A percentile compares a stretch with the other conserved stretches of the same genome.
These are phyloP conservation scores for Quercus lobata DNA, from an alignment of 331 rosid species.

Conservation along the genomic window DNA sequence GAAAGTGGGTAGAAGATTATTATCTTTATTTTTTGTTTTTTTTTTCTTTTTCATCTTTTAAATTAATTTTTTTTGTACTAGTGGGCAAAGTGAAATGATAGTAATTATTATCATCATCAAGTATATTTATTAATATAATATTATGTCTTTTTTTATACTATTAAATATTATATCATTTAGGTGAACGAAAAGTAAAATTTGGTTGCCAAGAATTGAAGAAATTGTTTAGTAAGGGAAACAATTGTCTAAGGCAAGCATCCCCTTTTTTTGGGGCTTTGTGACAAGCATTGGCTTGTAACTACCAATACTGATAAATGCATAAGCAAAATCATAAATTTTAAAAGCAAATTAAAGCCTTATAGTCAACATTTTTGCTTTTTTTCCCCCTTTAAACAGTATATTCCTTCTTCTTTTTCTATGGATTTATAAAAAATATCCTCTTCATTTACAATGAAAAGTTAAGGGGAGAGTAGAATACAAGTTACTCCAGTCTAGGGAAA, in stretches of 20 bases:
- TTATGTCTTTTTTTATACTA: not conserved
- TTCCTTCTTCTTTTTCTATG: not conserved
- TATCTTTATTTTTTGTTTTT: slow-evolving; percentile 30
- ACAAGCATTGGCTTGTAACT: slow-evolving; percentile 18
- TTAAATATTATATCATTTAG: slow-evolving; percentile 32
- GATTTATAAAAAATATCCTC: slow-evolving; percentile 25
- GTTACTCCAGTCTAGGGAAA: too few species aligned
- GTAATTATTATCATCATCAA: slow-evolving; percentile 43
- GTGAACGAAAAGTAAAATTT: slow-evolving; percentile 75
- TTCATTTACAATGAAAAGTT: slow-evolving; percentile 20
- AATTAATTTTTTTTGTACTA: slow-evolving; percentile 37
- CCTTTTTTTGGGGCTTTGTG: slow-evolving; percentile 18
- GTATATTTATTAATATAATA: slow-evolving; percentile 12
- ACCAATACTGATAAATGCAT: slow-evolving; percentile 6
- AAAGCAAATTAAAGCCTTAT: slow-evolving; percentile 20
- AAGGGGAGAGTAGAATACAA: not conserved
- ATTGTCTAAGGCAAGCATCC: slow-evolving; percentile 47
- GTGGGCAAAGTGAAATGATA: slow-evolving; percentile 41
- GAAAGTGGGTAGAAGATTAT: slow-evolving; percentile 77
- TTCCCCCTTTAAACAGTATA: slow-evolving; percentile 19
- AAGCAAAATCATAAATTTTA: not conserved
- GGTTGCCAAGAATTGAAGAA: slow-evolving; percentile 85
- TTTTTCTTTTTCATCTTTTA: slow-evolving; percentile 14
- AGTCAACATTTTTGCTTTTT: slow-evolving; percentile 31
- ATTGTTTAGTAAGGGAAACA: slow-evolving; percentile 46